Conservation (phyloP, 345 rosid species). For the Aquilaria sinensis region DNA sequence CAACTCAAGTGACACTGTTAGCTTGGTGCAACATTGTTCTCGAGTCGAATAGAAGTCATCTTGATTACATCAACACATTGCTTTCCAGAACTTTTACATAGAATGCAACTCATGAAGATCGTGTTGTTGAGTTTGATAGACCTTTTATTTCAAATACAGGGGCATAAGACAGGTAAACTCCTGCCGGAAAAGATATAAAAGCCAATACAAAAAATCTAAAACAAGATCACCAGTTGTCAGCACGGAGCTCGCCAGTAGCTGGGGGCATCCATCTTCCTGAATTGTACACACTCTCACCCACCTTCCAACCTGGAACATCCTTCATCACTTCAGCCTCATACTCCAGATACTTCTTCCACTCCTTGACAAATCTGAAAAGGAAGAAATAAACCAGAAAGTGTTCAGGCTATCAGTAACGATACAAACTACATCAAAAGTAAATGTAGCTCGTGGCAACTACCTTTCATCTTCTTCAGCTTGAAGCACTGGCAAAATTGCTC, state of each 20-base stretch:
- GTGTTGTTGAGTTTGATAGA: no score
- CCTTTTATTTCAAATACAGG: no score
- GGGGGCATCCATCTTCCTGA: slow-evolving; percentile 99
- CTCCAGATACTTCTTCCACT: slow-evolving; percentile 94
- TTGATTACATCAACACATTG: no score
- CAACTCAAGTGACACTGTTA: no score
- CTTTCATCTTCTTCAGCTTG: slow-evolving; percentile 99
- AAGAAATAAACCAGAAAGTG: background rate
- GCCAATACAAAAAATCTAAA: background rate
- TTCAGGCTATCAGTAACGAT: background rate
- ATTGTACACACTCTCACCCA: slow-evolving; percentile 89
- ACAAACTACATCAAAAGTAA: background rate
- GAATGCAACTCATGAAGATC: no score
- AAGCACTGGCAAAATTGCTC: slow-evolving; percentile 79
- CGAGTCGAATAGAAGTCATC: no score
- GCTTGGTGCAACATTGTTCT: no score
- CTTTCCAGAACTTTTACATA: no score
- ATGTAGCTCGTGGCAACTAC: slow-evolving; percentile 20
- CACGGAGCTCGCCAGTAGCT: slow-evolving; percentile 96
- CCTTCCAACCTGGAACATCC: slow-evolving; percentile 99
- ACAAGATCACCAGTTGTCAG: slow-evolving; percentile 81
- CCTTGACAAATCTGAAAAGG: slow-evolving; percentile 68
- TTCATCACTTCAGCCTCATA: slow-evolving; percentile 99
- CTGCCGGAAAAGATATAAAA: no score
- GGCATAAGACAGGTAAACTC: no score